Evolutionary conservation across 306 rosid genomes (phyloP), one percentile per base, ranked within the genome.

Genomic region (Acmispon strigosus): DNA sequence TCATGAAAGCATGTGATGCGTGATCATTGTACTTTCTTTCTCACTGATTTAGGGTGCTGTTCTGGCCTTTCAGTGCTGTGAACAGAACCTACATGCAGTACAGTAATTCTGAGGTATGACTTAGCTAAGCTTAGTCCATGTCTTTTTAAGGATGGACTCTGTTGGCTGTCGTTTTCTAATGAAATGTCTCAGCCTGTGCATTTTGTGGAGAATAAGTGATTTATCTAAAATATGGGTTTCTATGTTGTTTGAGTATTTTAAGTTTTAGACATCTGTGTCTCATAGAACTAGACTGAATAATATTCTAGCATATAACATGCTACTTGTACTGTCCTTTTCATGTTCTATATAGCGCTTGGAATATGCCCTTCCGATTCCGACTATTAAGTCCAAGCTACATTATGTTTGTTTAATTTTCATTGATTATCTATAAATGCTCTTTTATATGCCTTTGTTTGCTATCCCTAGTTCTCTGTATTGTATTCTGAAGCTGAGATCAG

Each of bases 101-200:
- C 11, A 48, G 74, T 62, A 61, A 27, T 32, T 77, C 13, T 77
- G 66, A 43, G 53, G 20, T 54, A 53, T 45, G 73, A 10, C 24
- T 62, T 32, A 16, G 36, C 36, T 39, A 19, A 44, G 67, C 19
- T 2, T 53, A 62, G 34, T 34, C 19, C 27, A 14, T 62, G 53
- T 43, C 66, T 62, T 70, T 44, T 44, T 70, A 62, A 70, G 66
- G 45, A 69, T 70, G 64, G 22, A 39, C 6, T 62, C 44, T 77
- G 29, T n/a, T 10, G 29, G 36, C 45, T 37, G 19, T 41, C 39
- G 41, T 17, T 44, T 41, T 62, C 24, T 43, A 32, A 44, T 54
- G 20, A 50, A 59, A 50, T 51, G 42, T 18, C 3, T 43, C 9
- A 49, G 34, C 49, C 17, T 27, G 58, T 61, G 16, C 5, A n/a